phyloP scores from a whole-genome alignment of 2,329 filamentous ascomycete species.

The Tolypocladium nubicola region DNA sequence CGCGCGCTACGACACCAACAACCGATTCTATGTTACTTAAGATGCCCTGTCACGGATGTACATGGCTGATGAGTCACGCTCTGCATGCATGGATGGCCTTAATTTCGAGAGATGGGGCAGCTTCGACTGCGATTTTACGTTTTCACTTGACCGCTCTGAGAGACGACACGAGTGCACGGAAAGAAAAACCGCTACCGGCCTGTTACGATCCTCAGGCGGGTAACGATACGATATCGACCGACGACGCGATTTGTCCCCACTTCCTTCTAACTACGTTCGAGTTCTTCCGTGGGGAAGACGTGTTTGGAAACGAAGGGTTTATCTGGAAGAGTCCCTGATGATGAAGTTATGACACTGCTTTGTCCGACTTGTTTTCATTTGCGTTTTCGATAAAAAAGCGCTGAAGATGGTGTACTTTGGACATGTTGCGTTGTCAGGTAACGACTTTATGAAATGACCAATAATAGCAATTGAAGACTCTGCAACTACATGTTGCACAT shows the following conservation, averaged over 20 bases:
- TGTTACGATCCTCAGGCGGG: constrained; percentile 27
- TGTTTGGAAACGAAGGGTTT: constrained; percentile 14
- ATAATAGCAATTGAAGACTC: constrained; percentile 22
- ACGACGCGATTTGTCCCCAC: constrained; percentile 13
- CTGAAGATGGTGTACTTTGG: constrained; percentile 20
- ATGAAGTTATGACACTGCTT: constrained; percentile 24
- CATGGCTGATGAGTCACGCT: constrained; percentile 34
- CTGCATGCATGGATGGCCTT: constrained; percentile 27
- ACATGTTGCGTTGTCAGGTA: constrained; percentile 25
- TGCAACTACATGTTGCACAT: too few species aligned
- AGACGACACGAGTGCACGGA: constrained; percentile 19
- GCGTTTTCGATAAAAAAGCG: constrained; percentile 15
- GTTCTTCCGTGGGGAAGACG: constrained; percentile 8
- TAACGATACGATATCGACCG: constrained; percentile 15
- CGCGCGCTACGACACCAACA: constrained; percentile 23
- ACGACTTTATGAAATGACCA: constrained; percentile 28
- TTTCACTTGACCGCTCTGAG: constrained; percentile 14
- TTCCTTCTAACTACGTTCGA: constrained; percentile 4
- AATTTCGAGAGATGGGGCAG: constrained; percentile 17
- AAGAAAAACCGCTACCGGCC: constrained; percentile 18
- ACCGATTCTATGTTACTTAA: constrained; percentile 22
- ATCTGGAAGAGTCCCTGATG: constrained; percentile 17
- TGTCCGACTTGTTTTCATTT: constrained; percentile 10
- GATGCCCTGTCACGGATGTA: constrained; percentile 25
- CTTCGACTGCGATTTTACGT: constrained; percentile 7